phyloP scores from a whole-genome alignment of 306 rosid genomes.

The Calophaca sinica region DNA sequence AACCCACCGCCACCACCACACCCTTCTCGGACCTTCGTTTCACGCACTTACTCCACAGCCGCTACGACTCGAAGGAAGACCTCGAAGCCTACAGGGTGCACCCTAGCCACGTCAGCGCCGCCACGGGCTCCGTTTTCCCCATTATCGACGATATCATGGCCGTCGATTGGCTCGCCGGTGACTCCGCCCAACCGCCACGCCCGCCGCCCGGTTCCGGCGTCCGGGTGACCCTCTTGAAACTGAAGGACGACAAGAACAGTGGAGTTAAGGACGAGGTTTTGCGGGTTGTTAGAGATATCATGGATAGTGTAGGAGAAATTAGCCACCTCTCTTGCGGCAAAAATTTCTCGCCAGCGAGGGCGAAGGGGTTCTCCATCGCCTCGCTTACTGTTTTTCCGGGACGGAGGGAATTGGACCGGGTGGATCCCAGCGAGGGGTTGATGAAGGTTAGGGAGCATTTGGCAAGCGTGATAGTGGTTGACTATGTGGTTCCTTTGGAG shows the following conservation, averaged over 20 bases:
- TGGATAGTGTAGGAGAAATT: conserved; percentile 34
- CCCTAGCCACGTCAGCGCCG: conserved; percentile 60
- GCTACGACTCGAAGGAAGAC: conserved; percentile 62
- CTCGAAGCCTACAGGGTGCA: conserved; percentile 58
- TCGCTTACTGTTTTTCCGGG: conserved; percentile 59
- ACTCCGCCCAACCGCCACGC: neutral
- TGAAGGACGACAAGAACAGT: conserved; percentile 54
- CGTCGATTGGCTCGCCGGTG: conserved; percentile 68
- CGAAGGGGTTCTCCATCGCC: conserved; percentile 68
- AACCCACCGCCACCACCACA: neutral
- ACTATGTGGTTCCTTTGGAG: conserved; percentile 55
- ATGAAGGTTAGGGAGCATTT: conserved; percentile 64
- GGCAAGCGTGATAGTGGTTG: conserved; percentile 67
- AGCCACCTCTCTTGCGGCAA: conserved; percentile 60
- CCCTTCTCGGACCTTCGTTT: conserved; percentile 46
- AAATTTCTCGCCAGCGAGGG: conserved; percentile 74
- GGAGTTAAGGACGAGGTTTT: conserved; percentile 57
- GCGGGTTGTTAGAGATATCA: conserved; percentile 53
- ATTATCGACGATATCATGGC: conserved; percentile 70
- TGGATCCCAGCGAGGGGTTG: conserved; percentile 52
- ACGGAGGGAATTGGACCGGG: conserved; percentile 51
- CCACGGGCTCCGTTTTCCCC: conserved; percentile 58
- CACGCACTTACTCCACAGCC: conserved; percentile 82
- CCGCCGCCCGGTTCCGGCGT: conserved; percentile 53
- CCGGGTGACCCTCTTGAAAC: conserved; percentile 60